These are phyloP conservation scores for Eucalyptus albens DNA, from an alignment of 345 rosid species.

Conservation along the genomic window DNA sequence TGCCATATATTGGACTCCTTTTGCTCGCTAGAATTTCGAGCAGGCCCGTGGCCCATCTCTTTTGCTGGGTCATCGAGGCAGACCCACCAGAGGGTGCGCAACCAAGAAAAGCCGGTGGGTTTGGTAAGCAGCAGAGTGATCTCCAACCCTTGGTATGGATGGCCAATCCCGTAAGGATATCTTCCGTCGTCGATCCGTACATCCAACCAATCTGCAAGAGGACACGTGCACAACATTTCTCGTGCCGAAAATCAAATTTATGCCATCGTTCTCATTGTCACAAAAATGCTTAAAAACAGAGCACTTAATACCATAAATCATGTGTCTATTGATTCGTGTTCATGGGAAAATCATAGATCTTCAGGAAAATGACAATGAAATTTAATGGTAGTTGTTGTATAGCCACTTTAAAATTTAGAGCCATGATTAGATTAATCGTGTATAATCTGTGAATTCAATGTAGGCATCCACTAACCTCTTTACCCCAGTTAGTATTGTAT, in stretches of 20 bases:
- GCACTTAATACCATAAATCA: neutral
- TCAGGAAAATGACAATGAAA: neutral
- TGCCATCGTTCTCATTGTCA: neutral
- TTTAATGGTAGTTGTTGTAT: neutral
- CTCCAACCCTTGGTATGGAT: slow-evolving; percentile 19
- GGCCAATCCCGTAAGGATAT: slow-evolving; percentile 30
- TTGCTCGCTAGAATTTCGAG: slow-evolving; percentile 32
- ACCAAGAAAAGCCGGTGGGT: slow-evolving; percentile 49
- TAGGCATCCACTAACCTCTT: slow-evolving; percentile 10
- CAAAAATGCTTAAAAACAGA: neutral
- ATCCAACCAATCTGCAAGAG: slow-evolving; percentile 37
- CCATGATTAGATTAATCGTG: neutral
- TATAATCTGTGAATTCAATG: neutral
- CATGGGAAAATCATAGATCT: neutral
- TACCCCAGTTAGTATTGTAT: slow-evolving; percentile 36
- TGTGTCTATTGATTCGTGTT: neutral
- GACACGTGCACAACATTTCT: neutral
- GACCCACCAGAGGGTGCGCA: slow-evolving; percentile 30
- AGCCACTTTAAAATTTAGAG: neutral
- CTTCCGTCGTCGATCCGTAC: slow-evolving; percentile 55
- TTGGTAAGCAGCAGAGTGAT: neutral
- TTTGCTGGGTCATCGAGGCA: slow-evolving; percentile 23
- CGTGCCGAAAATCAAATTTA: neutral
- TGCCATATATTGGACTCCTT: slow-evolving; percentile 15
- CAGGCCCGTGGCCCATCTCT: slow-evolving; percentile 54